phyloP scores from a whole-genome alignment of 2,329 filamentous ascomycete genomes.

The Fusarium mundagurra region DNA sequence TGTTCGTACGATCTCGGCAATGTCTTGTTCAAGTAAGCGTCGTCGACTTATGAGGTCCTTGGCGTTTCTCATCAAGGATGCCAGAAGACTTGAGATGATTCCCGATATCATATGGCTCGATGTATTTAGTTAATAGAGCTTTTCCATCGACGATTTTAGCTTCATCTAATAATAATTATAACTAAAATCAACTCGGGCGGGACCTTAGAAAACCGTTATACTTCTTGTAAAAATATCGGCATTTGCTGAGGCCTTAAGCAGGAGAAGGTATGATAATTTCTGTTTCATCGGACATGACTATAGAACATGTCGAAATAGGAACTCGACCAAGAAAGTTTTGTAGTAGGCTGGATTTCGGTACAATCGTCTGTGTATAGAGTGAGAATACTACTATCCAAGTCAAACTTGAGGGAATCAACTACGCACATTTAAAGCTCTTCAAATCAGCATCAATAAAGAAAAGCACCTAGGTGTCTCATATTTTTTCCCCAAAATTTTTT shows the following conservation, averaged over 20 bases:
- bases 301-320: background rate
- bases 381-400: background rate
- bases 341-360: background rate
- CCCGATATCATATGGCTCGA: background rate
- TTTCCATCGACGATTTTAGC: background rate
- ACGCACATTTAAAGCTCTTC: background rate
- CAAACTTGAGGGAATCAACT: too few relatives aligned
- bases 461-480: background rate
- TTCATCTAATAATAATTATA: background rate
- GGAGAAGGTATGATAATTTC: background rate
- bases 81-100: background rate
- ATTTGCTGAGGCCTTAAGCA: background rate
- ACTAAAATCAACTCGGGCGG: too few relatives aligned
- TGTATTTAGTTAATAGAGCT: background rate
- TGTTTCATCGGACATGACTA: background rate
- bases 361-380: too few relatives aligned
- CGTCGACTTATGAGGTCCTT: background rate
- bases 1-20: background rate
- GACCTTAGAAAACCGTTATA: background rate
- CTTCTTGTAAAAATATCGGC: background rate
- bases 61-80: background rate
- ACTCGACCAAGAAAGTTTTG: background rate
- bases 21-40: too few relatives aligned
- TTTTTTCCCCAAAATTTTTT: accelerated
- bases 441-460: background rate